phyloP scores from a whole-genome alignment of 2,329 filamentous ascomycete species.

The Nigrospora sphaerica region DNA sequence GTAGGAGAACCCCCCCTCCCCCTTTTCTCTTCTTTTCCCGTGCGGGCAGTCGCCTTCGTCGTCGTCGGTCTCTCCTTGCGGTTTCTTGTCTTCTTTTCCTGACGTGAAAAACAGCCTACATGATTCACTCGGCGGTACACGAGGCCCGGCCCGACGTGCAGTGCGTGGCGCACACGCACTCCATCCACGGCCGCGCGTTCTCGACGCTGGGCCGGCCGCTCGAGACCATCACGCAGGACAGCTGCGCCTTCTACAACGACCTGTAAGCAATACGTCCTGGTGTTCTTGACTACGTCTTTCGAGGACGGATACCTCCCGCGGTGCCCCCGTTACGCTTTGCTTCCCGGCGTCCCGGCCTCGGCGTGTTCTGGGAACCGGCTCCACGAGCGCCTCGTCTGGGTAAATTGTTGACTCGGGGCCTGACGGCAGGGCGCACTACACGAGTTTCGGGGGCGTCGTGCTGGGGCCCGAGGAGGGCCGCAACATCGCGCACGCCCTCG shows the following conservation, averaged over 20 bases:
- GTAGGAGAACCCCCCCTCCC: conserved; percentile 4
- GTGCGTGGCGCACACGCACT: conserved; percentile 48
- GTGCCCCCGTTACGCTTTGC: too few species aligned
- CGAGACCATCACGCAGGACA: conserved; percentile 56
- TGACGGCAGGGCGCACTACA: conserved; percentile 35
- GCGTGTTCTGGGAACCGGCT: too few species aligned
- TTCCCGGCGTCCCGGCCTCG: too few species aligned
- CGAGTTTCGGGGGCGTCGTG: conserved; percentile 44
- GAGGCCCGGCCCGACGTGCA: conserved; percentile 44
- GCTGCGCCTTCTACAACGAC: conserved; percentile 29
- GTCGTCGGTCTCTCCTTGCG: too few species aligned
- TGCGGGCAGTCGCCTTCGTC: too few species aligned
- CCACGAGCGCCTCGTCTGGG: too few species aligned
- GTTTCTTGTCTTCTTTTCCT: background rate
- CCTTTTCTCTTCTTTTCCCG: background rate
- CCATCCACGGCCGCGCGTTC: conserved; percentile 49
- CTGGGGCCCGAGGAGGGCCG: conserved; percentile 43
- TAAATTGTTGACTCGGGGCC: too few species aligned
- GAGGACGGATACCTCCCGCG: too few species aligned
- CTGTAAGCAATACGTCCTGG: too few species aligned
- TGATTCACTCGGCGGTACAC: conserved; percentile 48
- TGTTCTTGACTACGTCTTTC: conserved; percentile 43
- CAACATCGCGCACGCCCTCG: conserved; percentile 39
- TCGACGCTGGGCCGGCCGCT: conserved; percentile 52
- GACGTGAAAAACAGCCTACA: conserved; percentile 23